Base-by-base conservation (phyloP, 192 early-diverging fungal genomes). In the Chytriomyces sp. region DNA sequence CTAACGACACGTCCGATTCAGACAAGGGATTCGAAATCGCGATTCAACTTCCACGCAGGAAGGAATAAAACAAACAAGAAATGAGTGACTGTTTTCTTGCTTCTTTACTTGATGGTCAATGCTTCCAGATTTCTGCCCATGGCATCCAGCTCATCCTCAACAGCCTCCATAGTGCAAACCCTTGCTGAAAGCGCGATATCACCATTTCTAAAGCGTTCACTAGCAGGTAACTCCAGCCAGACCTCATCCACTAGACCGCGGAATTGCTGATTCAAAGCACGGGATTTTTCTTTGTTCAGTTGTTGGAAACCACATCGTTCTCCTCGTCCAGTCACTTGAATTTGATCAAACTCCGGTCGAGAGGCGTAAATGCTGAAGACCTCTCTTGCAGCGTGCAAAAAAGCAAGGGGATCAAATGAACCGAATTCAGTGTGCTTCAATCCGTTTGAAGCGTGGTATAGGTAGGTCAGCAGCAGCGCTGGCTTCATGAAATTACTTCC, bases 391-490 rank as follows among this genome's bases (percentile, higher is more conserved):
- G 59, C 5, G 25, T 61, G 59, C 33, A 61, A 36, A 34, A 61
- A 61, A 12, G 59, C 37, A 34, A 32, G 30, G 17, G 59, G 59
- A 25, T 61, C 59, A 5, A 61, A 5, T 10, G 37, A n/a, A 17
- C 8, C 14, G 25, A 19, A 61, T 36, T 61, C 31, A 17, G 59
- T 61, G 34, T 61, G 59, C 33, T 61, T 61, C 8, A 61, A 25
- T 19, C 59, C 10, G 34, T 61, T 61, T 7, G 59, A 61, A 5
- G 59, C 59, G 37, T 33, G 34, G 34, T 61, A 61, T 6, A 61
- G 34, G 33, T 61, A 61, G 14, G 59, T 61, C 5, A 61, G 34
- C 28, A 61, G 34, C 4, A 8, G 5, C 8, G 8, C 31, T 36
- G 31, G 5, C 8, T 34, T 12, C 10, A 49, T n/a, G n/a, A 49